Percentiles rank a stretch among this genome's conserved stretches.
phyloP scores from a whole-genome alignment of 2,329 filamentous ascomycete genomes.

The Fusarium pininemorale region DNA sequence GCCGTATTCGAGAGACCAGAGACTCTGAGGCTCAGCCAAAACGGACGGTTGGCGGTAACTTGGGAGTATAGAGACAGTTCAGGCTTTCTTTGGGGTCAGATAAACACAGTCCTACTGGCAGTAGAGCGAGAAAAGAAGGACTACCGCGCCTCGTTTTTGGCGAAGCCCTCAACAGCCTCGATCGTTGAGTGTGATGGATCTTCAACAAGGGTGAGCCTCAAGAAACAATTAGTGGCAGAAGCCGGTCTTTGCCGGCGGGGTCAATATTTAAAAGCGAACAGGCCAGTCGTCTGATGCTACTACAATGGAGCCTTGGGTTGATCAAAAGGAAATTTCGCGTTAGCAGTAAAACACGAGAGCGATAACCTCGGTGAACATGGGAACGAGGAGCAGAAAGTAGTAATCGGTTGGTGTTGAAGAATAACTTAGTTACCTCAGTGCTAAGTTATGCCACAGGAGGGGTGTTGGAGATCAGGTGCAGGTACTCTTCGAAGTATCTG shows the following conservation, averaged over 20 bases:
- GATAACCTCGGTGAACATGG: background rate
- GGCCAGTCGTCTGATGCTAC: slow-evolving; percentile 1
- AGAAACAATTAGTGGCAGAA: slow-evolving; percentile 11
- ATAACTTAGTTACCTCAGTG: background rate
- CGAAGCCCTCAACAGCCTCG: background rate
- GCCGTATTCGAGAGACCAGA: background rate
- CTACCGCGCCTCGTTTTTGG: background rate
- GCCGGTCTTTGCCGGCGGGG: slow-evolving; percentile 26
- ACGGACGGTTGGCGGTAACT: background rate
- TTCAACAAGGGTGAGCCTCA: slow-evolving; percentile 2
- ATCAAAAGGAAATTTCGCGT: background rate
- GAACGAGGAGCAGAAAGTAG: background rate
- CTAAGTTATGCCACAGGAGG: background rate
- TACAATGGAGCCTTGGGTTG: background rate
- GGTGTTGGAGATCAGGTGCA: slow-evolving; percentile 10
- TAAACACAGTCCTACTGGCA: background rate
- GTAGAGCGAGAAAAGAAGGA: background rate
- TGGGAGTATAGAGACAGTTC: background rate
- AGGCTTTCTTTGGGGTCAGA: background rate
- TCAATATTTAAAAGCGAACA: background rate
- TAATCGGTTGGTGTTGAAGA: slow-evolving; percentile 23
- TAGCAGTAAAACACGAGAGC: background rate
- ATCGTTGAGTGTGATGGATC: slow-evolving; percentile 1
- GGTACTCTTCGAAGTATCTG: slow-evolving; percentile 14
- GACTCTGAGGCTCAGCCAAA: background rate